Evolutionary conservation across 306 rosid species (phyloP).

Genomic region (Alnus rubra): DNA sequence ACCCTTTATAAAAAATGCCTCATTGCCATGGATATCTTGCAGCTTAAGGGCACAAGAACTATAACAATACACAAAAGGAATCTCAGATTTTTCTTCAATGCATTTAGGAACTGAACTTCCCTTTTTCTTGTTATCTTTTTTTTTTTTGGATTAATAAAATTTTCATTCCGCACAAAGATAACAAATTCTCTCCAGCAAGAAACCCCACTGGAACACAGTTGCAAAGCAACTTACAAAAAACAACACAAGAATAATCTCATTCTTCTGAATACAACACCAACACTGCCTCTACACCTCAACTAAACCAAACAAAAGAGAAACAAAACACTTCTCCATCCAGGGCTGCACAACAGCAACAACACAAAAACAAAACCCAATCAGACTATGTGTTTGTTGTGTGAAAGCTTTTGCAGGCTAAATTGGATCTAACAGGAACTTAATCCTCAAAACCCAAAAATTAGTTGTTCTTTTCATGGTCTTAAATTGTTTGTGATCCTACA

Average conservation of each 20-base stretch:
- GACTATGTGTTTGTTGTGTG: neutral
- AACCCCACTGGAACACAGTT: no score
- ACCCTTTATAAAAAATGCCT: neutral
- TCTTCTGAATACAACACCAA: no score
- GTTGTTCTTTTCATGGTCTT: neutral
- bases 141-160: no score
- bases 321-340: no score
- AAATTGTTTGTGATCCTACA: neutral
- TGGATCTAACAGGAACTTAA: neutral
- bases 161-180: no score
- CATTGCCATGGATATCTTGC: conserved; percentile 17
- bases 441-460: neutral
- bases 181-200: no score
- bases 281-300: no score
- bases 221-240: no score
- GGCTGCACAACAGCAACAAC: no score
- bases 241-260: no score
- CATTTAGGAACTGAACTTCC: neutral
- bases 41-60: neutral
- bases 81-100: neutral
- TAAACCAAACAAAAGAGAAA: no score
- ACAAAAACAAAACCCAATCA: no score
- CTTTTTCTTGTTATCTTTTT: neutral
- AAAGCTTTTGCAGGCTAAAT: neutral
- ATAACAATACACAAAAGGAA: neutral